Conservation (phyloP, 2,329 filamentous ascomycete species). For the Penicillium griseofulvum region DNA sequence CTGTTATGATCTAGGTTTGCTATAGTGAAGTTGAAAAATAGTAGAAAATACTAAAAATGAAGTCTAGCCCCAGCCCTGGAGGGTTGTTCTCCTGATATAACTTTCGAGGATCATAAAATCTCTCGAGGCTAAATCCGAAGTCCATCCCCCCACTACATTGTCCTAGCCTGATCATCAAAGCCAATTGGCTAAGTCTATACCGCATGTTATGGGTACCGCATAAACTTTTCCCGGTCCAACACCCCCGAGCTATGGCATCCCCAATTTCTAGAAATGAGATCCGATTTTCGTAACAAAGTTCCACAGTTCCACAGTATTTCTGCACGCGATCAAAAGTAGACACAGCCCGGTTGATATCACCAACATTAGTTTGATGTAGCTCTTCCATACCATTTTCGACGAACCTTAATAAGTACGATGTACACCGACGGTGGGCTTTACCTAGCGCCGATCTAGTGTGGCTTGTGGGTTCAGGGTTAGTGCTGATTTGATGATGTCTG, state of each 20-base stretch:
- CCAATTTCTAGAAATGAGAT: too few relatives aligned
- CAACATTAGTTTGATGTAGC: not conserved
- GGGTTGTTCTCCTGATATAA: not conserved
- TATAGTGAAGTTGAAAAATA: not conserved
- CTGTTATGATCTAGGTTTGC: not conserved
- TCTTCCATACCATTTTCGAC: not conserved
- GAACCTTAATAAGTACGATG: not conserved
- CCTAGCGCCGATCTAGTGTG: constrained; percentile 1
- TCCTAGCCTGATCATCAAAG: not conserved
- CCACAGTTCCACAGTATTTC: too few relatives aligned
- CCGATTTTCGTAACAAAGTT: too few relatives aligned
- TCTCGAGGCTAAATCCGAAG: not conserved
- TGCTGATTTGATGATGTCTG: not conserved
- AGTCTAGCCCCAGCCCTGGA: not conserved
- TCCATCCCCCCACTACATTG: not conserved
- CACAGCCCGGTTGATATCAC: not conserved
- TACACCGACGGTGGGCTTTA: not conserved
- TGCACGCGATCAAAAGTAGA: not conserved
- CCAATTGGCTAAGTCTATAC: constrained; percentile 3
- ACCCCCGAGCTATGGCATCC: not conserved
- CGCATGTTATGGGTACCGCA: constrained; percentile 1
- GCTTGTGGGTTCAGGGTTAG: not conserved
- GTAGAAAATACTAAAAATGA: not conserved
- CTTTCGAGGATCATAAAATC: not conserved
- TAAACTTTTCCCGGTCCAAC: not conserved